phyloP scores from a whole-genome alignment of 352 stramenopile genomes.

The Phytophthora tubulina region DNA sequence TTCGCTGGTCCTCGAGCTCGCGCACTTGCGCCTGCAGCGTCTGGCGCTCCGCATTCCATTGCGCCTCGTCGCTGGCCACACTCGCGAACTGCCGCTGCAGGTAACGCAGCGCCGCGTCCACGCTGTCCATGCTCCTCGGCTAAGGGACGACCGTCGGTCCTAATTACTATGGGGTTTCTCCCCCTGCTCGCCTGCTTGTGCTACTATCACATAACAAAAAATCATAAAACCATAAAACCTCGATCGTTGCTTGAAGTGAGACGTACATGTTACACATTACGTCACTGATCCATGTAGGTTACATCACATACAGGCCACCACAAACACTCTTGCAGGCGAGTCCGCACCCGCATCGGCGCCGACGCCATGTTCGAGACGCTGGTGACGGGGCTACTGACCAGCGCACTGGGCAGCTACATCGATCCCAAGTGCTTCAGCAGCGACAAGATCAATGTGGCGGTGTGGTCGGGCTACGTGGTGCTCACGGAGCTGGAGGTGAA shows the following conservation, averaged over 20 bases:
- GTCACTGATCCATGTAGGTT: background rate
- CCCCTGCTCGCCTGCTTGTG: slow-evolving; percentile 35
- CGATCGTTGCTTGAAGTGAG: slow-evolving; percentile 22
- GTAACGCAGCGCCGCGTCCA: slow-evolving; percentile 87
- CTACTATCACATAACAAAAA: slow-evolving; percentile 25
- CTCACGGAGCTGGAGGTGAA: slow-evolving; percentile 86
- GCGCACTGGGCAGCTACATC: slow-evolving; percentile 88
- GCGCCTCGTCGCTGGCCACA: slow-evolving; percentile 76
- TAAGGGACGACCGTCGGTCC: slow-evolving; percentile 15
- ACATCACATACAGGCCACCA: slow-evolving; percentile 12
- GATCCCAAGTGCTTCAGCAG: slow-evolving; percentile 89
- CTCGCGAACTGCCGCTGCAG: slow-evolving; percentile 87
- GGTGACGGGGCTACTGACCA: slow-evolving; percentile 86
- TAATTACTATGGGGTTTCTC: slow-evolving; percentile 23
- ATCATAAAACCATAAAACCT: slow-evolving; percentile 32
- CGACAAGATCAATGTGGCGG: slow-evolving; percentile 90
- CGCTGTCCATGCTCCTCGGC: slow-evolving; percentile 76
- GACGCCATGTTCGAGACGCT: slow-evolving; percentile 88
- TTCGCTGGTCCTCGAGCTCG: slow-evolving; percentile 80
- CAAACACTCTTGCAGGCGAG: slow-evolving; percentile 19
- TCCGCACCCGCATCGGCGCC: slow-evolving; percentile 2
- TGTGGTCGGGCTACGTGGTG: slow-evolving; percentile 90
- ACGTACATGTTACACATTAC: background rate
- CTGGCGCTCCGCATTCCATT: slow-evolving; percentile 83
- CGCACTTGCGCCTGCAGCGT: slow-evolving; percentile 78